Conservation (phyloP, 2,329 filamentous ascomycete species). For the Curvularia verruculosa region DNA sequence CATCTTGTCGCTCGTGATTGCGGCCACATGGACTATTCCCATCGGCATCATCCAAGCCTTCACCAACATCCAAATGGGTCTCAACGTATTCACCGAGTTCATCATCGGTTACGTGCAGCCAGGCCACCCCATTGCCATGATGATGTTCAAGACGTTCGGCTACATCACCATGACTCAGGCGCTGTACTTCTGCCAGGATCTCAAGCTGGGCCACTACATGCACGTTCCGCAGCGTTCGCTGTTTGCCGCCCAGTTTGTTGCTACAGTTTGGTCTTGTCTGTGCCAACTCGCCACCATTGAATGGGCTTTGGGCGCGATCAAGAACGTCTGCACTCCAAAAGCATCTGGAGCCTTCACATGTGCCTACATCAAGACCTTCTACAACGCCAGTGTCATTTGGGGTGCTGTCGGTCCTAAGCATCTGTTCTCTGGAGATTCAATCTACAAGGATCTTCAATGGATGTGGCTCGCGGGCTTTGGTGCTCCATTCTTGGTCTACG, state of each 20-base stretch:
- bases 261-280: background rate
- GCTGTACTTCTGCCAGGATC: background rate
- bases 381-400: constrained; percentile 1
- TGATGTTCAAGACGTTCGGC: constrained; percentile 1
- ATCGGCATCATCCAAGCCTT: background rate
- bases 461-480: background rate
- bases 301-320: background rate
- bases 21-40: background rate
- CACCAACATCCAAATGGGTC: background rate
- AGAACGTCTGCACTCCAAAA: background rate
- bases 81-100: background rate
- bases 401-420: background rate
- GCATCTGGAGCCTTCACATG: background rate
- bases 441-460: background rate
- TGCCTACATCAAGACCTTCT: background rate
- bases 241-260: background rate
- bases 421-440: background rate
- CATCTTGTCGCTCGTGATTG: background rate
- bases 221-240: background rate
- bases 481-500: background rate
- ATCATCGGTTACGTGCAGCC: background rate
- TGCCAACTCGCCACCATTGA: background rate
- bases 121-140: background rate
- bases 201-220: background rate
- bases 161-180: background rate